Percentiles rank a stretch among this genome's conserved stretches.
Evolutionary conservation across 305 asterid genomes (phyloP).

Genomic region (Withania somnifera): DNA sequence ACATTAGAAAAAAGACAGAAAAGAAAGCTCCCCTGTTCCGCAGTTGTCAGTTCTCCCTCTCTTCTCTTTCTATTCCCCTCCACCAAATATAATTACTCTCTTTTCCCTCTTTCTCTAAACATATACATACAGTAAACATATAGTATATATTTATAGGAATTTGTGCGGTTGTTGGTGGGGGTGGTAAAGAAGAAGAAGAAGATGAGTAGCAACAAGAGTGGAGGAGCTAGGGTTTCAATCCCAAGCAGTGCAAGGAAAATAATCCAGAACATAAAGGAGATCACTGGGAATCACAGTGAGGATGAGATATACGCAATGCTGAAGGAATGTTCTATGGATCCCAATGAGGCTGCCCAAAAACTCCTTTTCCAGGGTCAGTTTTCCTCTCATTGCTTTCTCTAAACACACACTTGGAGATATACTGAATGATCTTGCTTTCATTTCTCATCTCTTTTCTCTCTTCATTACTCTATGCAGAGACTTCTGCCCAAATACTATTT

Average conservation of each 20-base stretch:
- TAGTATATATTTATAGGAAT: neutral
- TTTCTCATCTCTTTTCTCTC: neutral
- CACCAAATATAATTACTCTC: slow-evolving; percentile 1
- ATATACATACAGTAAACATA: neutral
- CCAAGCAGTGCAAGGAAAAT: slow-evolving; percentile 59
- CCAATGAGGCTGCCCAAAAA: slow-evolving; percentile 81
- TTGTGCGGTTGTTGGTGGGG: neutral
- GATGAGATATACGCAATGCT: slow-evolving; percentile 95
- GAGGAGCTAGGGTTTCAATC: slow-evolving; percentile 57
- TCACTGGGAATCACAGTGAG: slow-evolving; percentile 71
- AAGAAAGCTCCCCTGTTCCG: neutral
- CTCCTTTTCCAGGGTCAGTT: slow-evolving; percentile 67
- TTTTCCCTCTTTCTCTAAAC: neutral
- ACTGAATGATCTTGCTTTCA: too few species aligned
- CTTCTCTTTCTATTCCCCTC: neutral
- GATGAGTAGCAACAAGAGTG: slow-evolving; percentile 13
- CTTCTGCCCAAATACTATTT: too few species aligned
- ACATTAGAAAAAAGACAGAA: too few species aligned
- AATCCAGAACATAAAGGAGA: slow-evolving; percentile 82
- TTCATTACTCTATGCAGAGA: neutral
- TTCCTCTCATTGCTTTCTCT: too few species aligned
- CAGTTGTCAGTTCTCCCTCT: neutral
- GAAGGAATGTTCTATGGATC: slow-evolving; percentile 92
- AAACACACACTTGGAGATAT: too few species aligned
- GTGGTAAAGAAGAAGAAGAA: neutral